phyloP scores from a whole-genome alignment of 192 early-diverging fungal species.

The Coemansia sp. region DNA sequence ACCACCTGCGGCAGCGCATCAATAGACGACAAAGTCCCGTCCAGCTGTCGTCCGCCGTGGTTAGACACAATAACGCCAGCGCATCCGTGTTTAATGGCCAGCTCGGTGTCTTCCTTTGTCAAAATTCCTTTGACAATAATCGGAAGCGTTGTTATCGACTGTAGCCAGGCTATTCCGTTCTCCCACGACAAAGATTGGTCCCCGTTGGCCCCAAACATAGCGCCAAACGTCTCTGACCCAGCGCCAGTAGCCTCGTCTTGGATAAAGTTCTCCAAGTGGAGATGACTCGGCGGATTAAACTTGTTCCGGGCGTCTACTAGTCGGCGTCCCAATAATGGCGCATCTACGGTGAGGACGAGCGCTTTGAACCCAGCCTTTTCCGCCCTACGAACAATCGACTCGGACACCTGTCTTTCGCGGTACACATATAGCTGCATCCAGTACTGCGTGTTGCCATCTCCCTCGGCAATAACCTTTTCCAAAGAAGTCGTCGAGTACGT shows the following conservation, averaged over 20 bases:
- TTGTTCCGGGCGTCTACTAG: constrained; percentile 62
- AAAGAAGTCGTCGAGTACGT: constrained; percentile 66
- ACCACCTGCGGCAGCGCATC: constrained; percentile 91
- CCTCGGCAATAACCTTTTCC: constrained; percentile 66
- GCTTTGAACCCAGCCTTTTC: constrained; percentile 79
- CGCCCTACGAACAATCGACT: constrained; percentile 69
- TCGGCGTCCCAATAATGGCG: constrained; percentile 61
- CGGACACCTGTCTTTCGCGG: constrained; percentile 65
- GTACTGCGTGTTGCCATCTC: constrained; percentile 50
- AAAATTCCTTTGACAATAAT: constrained; percentile 94
- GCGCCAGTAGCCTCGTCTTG: constrained; percentile 13
- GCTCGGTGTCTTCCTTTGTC: constrained; percentile 84
- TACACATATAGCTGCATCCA: constrained; percentile 90
- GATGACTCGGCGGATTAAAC: constrained; percentile 64
- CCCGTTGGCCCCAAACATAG: constrained; percentile 49
- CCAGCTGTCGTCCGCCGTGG: constrained; percentile 97
- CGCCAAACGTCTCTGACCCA: constrained; percentile 47
- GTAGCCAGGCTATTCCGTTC: constrained; percentile 84
- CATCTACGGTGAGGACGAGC: constrained; percentile 64
- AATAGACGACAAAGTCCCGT: constrained; percentile 75
- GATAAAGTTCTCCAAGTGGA: constrained; percentile 70
- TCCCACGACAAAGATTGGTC: constrained; percentile 87
- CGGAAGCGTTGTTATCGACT: constrained; percentile 79
- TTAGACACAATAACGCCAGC: constrained; percentile 91
- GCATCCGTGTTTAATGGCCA: constrained; percentile 78